Evolutionary conservation across 169 alveolate species (phyloP).

Genomic region (Plasmodium ovale): DNA sequence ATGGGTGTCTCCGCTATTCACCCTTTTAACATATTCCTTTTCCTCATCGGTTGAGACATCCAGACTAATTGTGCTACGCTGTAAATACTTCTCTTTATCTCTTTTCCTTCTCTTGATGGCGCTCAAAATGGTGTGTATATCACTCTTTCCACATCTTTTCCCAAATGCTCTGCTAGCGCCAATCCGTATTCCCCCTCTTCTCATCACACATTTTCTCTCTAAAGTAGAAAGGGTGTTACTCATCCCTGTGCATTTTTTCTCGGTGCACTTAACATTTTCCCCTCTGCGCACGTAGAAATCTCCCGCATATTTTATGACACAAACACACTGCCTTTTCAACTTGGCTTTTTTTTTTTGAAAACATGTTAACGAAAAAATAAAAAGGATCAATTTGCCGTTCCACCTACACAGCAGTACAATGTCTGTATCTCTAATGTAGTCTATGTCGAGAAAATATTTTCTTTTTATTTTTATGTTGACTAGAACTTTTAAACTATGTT

Average conservation of each 20-base stretch:
- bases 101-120: neutral
- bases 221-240: neutral
- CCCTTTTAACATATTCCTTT: conserved; percentile 20
- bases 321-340: neutral
- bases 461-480: conserved; percentile 48
- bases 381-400: conserved; percentile 19
- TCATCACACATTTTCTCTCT: neutral
- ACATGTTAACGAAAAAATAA: conserved; percentile 11
- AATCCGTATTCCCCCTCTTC: neutral
- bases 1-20: neutral
- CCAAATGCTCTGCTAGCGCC: neutral
- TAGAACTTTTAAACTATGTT: conserved; percentile 28
- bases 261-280: neutral
- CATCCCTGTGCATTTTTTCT: neutral
- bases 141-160: neutral
- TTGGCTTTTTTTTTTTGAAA: conserved; percentile 1
- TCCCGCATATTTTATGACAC: neutral
- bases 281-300: neutral
- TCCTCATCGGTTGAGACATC: neutral
- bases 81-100: neutral
- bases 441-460: conserved; percentile 17
- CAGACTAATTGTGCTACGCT: neutral
- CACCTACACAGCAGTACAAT: conserved; percentile 33
- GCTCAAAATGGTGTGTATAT: neutral
- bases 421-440: conserved; percentile 29